phyloP scores from a whole-genome alignment of 2,329 filamentous ascomycete genomes.

The Juglanconis sp. region DNA sequence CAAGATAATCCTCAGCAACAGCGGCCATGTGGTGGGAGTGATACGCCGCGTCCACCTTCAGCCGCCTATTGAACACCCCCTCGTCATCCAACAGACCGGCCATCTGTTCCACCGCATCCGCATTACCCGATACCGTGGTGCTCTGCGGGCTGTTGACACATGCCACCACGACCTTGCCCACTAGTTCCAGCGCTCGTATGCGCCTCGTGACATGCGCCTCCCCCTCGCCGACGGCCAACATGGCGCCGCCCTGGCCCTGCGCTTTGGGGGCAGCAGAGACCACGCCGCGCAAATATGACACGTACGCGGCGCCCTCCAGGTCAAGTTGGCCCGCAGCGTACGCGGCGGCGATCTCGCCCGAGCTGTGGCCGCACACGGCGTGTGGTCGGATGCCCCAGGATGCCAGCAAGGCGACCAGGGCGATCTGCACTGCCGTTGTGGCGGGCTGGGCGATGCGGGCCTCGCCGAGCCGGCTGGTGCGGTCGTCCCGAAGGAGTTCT shows the following conservation, averaged over 20 bases:
- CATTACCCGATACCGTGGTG: constrained; percentile 32
- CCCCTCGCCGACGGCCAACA: not conserved
- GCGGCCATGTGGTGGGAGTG: constrained; percentile 29
- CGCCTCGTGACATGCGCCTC: no score
- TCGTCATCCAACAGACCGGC: constrained; percentile 22
- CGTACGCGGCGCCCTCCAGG: not conserved
- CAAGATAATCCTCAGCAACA: constrained; percentile 23
- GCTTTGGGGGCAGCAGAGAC: constrained; percentile 7
- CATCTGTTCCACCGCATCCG: constrained; percentile 24
- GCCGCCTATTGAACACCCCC: constrained; percentile 24
- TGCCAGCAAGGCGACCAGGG: constrained; percentile 34
- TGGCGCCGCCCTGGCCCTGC: not conserved
- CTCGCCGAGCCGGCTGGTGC: no score
- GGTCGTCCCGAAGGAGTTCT: no score
- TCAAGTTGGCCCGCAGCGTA: constrained; percentile 29
- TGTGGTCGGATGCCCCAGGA: constrained; percentile 27
- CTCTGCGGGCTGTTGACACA: constrained; percentile 24
- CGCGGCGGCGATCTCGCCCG: constrained; percentile 39
- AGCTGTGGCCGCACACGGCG: constrained; percentile 36
- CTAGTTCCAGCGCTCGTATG: no score
- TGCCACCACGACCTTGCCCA: constrained; percentile 9
- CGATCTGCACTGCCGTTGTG: constrained; percentile 33
- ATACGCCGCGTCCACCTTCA: constrained; percentile 27
- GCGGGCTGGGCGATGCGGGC: no score
- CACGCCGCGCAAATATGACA: not conserved